A percentile compares a stretch with the other conserved stretches of the same genome.
Conservation (phyloP, 2,329 filamentous ascomycete species). For the Emericellopsis atlantica region DNA sequence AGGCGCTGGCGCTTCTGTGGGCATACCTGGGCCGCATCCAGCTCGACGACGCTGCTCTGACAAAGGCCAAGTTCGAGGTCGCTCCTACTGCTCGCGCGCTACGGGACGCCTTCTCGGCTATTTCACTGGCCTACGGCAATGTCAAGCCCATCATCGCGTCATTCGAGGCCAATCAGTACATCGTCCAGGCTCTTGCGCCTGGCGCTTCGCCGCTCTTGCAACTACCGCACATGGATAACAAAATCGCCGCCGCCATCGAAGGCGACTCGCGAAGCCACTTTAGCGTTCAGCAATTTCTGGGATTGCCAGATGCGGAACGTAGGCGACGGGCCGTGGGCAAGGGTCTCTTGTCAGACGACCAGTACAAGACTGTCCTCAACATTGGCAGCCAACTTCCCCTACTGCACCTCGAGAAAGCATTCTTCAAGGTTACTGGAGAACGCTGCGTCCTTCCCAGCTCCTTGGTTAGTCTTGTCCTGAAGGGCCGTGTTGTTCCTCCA, state of each 20-base stretch:
- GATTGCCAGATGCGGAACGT: conserved; percentile 62
- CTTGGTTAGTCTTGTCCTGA: conserved; percentile 87
- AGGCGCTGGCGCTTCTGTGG: conserved; percentile 84
- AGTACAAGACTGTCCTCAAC: conserved; percentile 63
- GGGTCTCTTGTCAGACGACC: conserved; percentile 56
- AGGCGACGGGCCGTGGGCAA: conserved; percentile 58
- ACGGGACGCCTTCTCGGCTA: conserved; percentile 76
- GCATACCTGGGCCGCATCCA: conserved; percentile 86
- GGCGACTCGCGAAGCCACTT: conserved; percentile 64
- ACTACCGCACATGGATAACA: conserved; percentile 71
- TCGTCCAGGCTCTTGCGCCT: conserved; percentile 83
- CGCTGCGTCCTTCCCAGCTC: conserved; percentile 84
- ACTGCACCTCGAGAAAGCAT: conserved; percentile 78
- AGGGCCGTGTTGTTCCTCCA: conserved; percentile 85
- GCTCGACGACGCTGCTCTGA: conserved; percentile 63
- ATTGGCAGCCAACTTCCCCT: conserved; percentile 78
- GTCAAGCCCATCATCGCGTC: conserved; percentile 71
- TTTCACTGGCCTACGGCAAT: conserved; percentile 77
- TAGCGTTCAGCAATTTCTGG: conserved; percentile 81
- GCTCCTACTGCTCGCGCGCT: conserved; percentile 77
- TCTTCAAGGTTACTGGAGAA: conserved; percentile 95
- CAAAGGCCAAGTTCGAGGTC: conserved; percentile 79
- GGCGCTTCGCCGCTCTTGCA: conserved; percentile 80
- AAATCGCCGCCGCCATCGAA: conserved; percentile 54
- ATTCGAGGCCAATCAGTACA: conserved; percentile 69